Evolutionary conservation across 805 yeast species (phyloP).

Genomic region (Pichia exigua): DNA sequence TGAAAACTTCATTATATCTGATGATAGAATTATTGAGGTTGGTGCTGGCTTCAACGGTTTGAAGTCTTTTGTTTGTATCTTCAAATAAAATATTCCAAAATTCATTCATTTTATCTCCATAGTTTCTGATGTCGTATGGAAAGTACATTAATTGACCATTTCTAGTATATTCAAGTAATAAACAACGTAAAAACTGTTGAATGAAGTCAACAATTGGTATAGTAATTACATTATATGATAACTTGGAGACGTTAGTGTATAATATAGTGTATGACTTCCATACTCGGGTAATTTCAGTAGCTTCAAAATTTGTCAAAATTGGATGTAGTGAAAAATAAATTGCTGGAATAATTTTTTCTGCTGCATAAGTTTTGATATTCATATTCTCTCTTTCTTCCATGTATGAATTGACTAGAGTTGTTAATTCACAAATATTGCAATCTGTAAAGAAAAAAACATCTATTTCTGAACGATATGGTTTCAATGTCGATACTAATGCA

Average conservation of each 20-base stretch:
- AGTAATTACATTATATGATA: slow-evolving; percentile 15
- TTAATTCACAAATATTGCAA: background rate
- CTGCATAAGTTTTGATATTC: background rate
- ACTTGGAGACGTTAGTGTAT: slow-evolving; percentile 6
- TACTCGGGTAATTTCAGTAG: background rate
- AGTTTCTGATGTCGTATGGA: background rate
- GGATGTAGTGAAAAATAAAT: background rate
- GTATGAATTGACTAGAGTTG: background rate
- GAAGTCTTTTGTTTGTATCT: background rate
- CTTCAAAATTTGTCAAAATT: background rate
- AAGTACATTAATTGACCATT: background rate
- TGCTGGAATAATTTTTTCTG: background rate
- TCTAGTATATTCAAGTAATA: slow-evolving; percentile 6
- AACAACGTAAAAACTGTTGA: slow-evolving; percentile 20
- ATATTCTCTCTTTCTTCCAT: background rate
- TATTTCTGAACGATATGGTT: background rate
- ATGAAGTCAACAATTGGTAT: slow-evolving; percentile 18
- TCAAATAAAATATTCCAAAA: background rate
- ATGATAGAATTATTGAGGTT: background rate
- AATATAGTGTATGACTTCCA: slow-evolving; percentile 8
- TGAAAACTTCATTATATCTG: background rate
- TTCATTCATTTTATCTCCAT: background rate
- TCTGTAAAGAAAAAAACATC: background rate
- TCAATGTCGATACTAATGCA: background rate
- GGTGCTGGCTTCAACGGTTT: background rate